Evolutionary conservation across 148 eudicot species (phyloP), one percentile per base, ranked within the genome.

Genomic region (Camellia granthamiana): DNA sequence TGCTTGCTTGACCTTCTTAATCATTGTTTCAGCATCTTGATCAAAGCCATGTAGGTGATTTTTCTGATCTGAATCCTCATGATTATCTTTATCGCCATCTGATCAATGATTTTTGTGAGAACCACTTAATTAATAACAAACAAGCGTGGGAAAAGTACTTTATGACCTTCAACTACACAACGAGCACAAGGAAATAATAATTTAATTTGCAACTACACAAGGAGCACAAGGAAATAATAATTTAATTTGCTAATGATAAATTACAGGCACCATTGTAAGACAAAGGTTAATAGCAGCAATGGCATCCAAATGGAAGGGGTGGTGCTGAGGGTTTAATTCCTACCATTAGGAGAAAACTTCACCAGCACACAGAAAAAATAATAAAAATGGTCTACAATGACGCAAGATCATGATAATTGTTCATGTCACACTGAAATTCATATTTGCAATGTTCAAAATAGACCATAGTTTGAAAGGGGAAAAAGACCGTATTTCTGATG

Each of bases 1-100:
- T 81, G 99, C 97, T 81, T 91, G 88, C 90, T 91, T 94, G 79
- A 94, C 98, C 84, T 86, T 91, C 86, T 92, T 92, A 18, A 97
- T 88, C 86, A 89, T 87, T 66, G 82, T 87, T 84, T 97, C 92
- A 85, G 94, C 91, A 76, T 91, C 99, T 81, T 94, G 86, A 86
- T 94, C 99, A 87, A 92, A 88, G 64, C 85, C 88, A 79, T 92
- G 92, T 65, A 86, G 87, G 87, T 92, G 92, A 74, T 63, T 73
- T 85, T 94, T 92, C 30, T 85, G 80, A 49, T 86, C 85, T 41
- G 83, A 75, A 80, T 90, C 90, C 68, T 85, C 88, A 59, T 89
- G 89, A 74, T 91, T 82, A 78, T 86, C 91, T 79, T 83, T 87
- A 83, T 86, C 84, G 74, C 89, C 90, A 86, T 78, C 93, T 91